Evolutionary conservation across 805 yeast genomes (phyloP).

Genomic region (Yarrowia sp.): DNA sequence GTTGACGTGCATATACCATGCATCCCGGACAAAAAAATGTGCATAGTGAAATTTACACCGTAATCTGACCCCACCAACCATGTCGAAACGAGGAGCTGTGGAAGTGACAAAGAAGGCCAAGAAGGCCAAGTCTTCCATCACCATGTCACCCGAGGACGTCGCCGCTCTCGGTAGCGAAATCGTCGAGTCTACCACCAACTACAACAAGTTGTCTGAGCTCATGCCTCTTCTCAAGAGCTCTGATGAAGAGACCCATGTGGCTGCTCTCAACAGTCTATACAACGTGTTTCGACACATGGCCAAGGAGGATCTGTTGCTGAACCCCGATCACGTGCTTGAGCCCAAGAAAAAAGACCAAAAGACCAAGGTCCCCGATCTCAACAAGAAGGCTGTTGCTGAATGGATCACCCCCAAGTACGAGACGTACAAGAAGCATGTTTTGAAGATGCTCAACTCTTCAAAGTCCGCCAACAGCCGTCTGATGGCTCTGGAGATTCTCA

Average conservation of each 20-base stretch:
- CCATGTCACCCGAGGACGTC: slow-evolving; percentile 24
- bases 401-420: slow-evolving; percentile 66
- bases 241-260: slow-evolving; percentile 32
- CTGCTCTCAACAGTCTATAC: slow-evolving; percentile 44
- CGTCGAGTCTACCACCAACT: slow-evolving; percentile 47
- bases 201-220: slow-evolving; percentile 54
- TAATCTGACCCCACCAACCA: not conserved
- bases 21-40: slow-evolving; percentile 9
- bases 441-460: slow-evolving; percentile 42
- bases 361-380: slow-evolving; percentile 42
- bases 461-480: slow-evolving; percentile 27
- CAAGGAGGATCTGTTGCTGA: slow-evolving; percentile 41
- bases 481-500: slow-evolving; percentile 32
- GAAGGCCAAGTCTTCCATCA: not conserved
- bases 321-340: slow-evolving; percentile 23
- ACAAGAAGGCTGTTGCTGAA: slow-evolving; percentile 49
- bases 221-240: slow-evolving; percentile 42
- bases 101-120: slow-evolving; percentile 18
- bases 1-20: not conserved
- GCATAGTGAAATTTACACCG: not conserved
- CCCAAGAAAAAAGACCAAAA: slow-evolving; percentile 28
- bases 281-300: slow-evolving; percentile 51
- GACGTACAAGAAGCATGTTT: slow-evolving; percentile 48
- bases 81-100: slow-evolving; percentile 18
- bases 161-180: slow-evolving; percentile 36